A percentile compares a stretch with the other conserved stretches of the same genome.
These are phyloP conservation scores for Huntiella abstrusa DNA, from an alignment of 2,329 filamentous ascomycete species.

Conservation along the genomic window DNA sequence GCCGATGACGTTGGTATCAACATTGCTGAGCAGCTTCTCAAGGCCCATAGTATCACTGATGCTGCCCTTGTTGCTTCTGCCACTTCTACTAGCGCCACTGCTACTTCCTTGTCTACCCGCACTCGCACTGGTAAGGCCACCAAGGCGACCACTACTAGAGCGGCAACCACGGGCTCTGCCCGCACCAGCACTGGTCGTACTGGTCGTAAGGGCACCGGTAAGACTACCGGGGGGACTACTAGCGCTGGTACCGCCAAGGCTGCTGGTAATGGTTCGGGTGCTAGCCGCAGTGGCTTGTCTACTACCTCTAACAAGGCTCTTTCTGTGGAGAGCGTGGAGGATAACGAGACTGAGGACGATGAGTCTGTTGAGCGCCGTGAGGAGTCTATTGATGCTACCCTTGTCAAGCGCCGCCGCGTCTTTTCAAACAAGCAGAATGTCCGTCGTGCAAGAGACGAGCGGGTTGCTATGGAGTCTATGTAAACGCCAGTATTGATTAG, in stretches of 20 bases:
- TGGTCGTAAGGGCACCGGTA: background rate
- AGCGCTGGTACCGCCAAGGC: background rate
- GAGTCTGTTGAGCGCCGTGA: background rate
- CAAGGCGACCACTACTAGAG: background rate
- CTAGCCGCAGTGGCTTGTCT: background rate
- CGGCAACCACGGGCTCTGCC: background rate
- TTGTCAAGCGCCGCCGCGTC: constrained; percentile 6
- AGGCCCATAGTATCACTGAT: constrained; percentile 1
- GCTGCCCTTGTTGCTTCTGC: background rate
- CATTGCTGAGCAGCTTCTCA: constrained; percentile 4
- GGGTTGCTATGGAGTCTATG: no score
- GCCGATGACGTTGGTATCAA: constrained; percentile 7
- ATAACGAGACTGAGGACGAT: background rate
- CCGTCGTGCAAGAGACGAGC: background rate
- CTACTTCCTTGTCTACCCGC: background rate
- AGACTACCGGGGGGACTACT: background rate
- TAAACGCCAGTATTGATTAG: no score
- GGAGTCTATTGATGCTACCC: background rate
- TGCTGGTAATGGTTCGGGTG: no score
- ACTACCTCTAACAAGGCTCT: background rate
- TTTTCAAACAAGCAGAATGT: constrained; percentile 3
- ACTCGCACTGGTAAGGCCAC: background rate
- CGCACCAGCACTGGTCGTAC: background rate
- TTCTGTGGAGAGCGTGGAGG: background rate
- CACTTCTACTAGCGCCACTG: background rate